Evolutionary conservation across 2,329 filamentous ascomycete species (phyloP), one percentile per base, ranked within the genome.

Genomic region (Claviceps sp.): DNA sequence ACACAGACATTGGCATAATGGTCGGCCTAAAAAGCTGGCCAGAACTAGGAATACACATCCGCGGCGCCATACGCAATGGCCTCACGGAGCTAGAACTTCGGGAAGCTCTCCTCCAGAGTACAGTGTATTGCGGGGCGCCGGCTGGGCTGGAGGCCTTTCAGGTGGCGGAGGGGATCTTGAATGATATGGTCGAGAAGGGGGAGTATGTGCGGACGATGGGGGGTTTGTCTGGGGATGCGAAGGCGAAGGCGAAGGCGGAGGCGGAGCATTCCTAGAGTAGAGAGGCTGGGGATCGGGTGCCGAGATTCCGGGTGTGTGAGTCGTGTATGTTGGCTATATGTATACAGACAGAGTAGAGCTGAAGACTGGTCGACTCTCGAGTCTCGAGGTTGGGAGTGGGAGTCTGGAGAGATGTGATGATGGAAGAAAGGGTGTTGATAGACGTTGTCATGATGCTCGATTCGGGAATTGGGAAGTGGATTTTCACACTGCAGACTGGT

Each of bases 41-140:
- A 0, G 81, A 84, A 59, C 68, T 85, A 46, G 79, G 68, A 0
- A 71, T 81, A 2, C 81, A 85, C 60, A 69, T 80, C 14, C 70
- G 79, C 24, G 81, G 81, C 1, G 81, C 81, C 2, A 65, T 81
- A 53, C 79, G 74, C 56, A 84, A 84, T 57, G 81, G 80, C 0
- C 63, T 78, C 9, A 76, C 70, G 0, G 79, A 82, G 59, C 62
- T 78, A 18, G 81, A 65, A 52, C 62, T 65, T 14, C 67, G 79
- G 16, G 81, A 84, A 65, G 73, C 78, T 2, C 65, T 74, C 30
- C 55, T 74, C 37, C 72, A 75, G 52, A 65, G 67, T 2, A 67
- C 67, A 2, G 64, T 68, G 5, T 72, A 72, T 53, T 67, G 66
- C 53, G 70, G 70, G 14, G 60, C 68, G 2, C 70, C 69, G 0